Percentiles rank a stretch among this genome's conserved stretches.
phyloP scores from a whole-genome alignment of 2,329 filamentous ascomycete genomes.

The Ceratocystis smalleyi region DNA sequence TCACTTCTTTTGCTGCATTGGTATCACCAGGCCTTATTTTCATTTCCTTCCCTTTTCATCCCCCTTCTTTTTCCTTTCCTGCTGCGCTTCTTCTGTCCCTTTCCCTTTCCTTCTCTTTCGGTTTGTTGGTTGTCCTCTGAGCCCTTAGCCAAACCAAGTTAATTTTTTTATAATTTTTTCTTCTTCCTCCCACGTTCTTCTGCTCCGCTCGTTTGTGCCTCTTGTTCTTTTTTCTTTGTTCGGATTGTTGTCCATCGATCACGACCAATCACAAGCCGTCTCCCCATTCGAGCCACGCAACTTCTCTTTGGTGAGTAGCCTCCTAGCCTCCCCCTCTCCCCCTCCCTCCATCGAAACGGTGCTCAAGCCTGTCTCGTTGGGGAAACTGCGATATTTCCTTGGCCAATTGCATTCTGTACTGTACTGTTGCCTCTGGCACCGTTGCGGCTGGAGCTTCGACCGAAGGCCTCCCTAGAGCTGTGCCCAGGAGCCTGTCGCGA shows the following conservation, averaged over 20 bases:
- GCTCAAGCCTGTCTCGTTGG: neutral
- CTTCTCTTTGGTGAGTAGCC: constrained; percentile 6
- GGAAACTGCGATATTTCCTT: neutral
- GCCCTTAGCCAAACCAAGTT: constrained; percentile 6
- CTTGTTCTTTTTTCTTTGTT: constrained; percentile 1
- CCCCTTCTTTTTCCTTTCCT: constrained; percentile 8
- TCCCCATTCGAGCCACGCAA: constrained; percentile 7
- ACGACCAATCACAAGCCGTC: constrained; percentile 1
- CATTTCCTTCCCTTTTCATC: neutral
- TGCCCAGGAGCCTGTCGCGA: neutral
- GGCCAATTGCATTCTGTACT: neutral
- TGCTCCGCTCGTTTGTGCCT: constrained; percentile 15
- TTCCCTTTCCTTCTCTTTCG: constrained; percentile 9
- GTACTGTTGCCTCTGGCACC: neutral
- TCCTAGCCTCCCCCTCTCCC: neutral
- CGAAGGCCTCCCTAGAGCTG: too few species aligned
- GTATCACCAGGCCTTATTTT: constrained; percentile 14
- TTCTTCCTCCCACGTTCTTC: constrained; percentile 9
- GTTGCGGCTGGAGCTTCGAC: too few species aligned
- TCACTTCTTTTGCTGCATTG: neutral
- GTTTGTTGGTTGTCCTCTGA: constrained; percentile 10
- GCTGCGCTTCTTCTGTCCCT: constrained; percentile 5
- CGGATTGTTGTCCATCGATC: constrained; percentile 1
- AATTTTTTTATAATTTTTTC: constrained; percentile 16
- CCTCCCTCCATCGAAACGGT: neutral